phyloP scores from a whole-genome alignment of 2,329 filamentous ascomycete genomes.

The Fusarium sp. region DNA sequence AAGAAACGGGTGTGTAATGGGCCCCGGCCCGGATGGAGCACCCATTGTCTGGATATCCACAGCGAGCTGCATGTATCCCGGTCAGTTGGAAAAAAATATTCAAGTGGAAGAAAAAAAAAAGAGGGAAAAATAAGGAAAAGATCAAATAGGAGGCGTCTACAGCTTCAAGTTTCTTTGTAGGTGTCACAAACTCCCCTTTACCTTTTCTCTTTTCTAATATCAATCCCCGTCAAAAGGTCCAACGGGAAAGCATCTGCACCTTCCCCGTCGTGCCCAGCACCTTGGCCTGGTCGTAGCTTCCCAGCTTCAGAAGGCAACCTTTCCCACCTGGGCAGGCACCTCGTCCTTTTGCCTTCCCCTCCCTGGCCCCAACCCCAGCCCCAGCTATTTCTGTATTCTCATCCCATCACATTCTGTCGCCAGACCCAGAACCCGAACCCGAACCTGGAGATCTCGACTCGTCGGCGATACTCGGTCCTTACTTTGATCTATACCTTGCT shows the following conservation, averaged over 20 bases:
- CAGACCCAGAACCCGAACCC: background rate
- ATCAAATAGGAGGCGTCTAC: background rate
- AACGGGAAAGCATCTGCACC: background rate
- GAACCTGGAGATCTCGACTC: background rate
- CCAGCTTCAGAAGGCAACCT: constrained; percentile 28
- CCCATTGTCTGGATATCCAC: constrained; percentile 7
- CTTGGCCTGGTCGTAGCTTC: constrained; percentile 20
- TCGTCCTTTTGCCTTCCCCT: constrained; percentile 22
- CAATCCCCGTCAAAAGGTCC: background rate
- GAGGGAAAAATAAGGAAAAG: background rate
- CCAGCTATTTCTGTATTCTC: constrained; percentile 35
- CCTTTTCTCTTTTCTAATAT: background rate
- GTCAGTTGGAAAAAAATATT: constrained; percentile 1
- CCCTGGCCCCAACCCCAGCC: constrained; percentile 30
- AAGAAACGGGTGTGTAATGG: constrained; percentile 2
- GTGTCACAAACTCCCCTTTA: background rate
- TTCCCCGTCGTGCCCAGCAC: background rate
- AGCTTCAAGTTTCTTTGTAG: background rate
- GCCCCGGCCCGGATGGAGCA: constrained; percentile 11
- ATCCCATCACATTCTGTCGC: constrained; percentile 1
- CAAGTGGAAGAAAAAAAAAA: background rate
- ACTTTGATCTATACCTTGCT: constrained; percentile 14
- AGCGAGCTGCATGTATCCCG: background rate
- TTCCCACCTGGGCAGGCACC: constrained; percentile 35
- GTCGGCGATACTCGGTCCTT: constrained; percentile 7